Percentiles rank a stretch among this genome's conserved stretches.
Conservation (phyloP, 225 moss, liverwort and hornwort species). For the Rhytidiadelphus loreus region DNA sequence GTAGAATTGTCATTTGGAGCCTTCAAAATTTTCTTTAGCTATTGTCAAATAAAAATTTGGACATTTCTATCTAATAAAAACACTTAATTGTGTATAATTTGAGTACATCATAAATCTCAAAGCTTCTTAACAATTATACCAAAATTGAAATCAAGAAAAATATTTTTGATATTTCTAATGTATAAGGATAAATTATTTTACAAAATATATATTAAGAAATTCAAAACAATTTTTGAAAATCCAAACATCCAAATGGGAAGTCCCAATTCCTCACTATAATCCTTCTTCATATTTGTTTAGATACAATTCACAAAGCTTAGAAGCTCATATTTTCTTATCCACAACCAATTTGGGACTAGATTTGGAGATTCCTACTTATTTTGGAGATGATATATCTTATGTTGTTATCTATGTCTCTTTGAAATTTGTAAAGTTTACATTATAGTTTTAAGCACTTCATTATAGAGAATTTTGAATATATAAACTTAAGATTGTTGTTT, state of each 20-base stretch:
- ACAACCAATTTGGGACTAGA: neutral
- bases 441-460: neutral
- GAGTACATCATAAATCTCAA: neutral
- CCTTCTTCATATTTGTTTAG: neutral
- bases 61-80: too few relatives aligned
- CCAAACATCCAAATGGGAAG: neutral
- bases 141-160: neutral
- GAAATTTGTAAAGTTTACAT: neutral
- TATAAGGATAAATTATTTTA: fast-evolving
- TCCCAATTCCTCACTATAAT: neutral
- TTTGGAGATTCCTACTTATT: neutral
- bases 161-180: neutral
- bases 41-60: too few relatives aligned
- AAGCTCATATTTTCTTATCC: neutral
- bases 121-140: neutral
- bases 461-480: neutral
- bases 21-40: too few relatives aligned
- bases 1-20: too few relatives aligned
- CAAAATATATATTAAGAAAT: neutral
- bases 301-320: neutral
- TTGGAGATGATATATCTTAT: neutral
- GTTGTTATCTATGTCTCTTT: too few relatives aligned
- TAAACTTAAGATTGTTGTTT: neutral
- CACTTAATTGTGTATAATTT: neutral
- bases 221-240: too few relatives aligned